Evolutionary conservation across 106 monocot genomes (phyloP).

Genomic region (Phalaenopsis aphrodite): DNA sequence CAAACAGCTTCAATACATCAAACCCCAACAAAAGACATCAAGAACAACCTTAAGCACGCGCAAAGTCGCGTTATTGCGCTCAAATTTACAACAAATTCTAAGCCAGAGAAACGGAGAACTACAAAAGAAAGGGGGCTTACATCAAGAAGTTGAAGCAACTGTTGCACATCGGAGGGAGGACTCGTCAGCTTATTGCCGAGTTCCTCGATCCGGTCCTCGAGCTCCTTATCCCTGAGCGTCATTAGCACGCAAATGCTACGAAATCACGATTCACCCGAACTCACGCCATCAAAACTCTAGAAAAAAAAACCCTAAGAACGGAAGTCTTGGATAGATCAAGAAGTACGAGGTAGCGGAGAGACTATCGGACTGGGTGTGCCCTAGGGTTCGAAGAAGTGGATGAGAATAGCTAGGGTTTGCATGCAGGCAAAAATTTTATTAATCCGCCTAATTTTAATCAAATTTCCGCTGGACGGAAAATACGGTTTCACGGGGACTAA

Average conservation of each 20-base stretch:
- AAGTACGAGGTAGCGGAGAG: not conserved
- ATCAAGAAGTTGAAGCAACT: constrained; percentile 45
- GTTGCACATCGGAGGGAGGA: constrained; percentile 29
- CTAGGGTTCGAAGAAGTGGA: constrained; percentile 5
- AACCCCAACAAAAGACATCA: not conserved
- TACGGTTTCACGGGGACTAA: not conserved
- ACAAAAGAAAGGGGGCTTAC: constrained; percentile 20
- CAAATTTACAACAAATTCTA: not conserved
- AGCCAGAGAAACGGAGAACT: not conserved
- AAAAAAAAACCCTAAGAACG: not conserved
- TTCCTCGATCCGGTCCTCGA: constrained; percentile 35
- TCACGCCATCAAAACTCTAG: not conserved
- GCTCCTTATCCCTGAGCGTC: constrained; percentile 5
- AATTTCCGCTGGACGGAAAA: not conserved
- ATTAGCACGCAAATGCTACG: constrained; percentile 1
- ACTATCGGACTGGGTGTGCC: not conserved
- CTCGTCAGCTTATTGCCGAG: constrained; percentile 30
- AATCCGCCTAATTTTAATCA: not conserved
- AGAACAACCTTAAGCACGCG: not conserved
- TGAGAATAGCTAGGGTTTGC: constrained; percentile 8
- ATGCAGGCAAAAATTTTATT: constrained; percentile 4
- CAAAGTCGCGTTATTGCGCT: not conserved
- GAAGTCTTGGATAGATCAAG: not conserved
- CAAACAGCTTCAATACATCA: not conserved
- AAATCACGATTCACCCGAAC: not conserved